Percentiles rank a stretch among this genome's conserved stretches.
These are phyloP conservation scores for Didymella segeticola DNA, from an alignment of 2,329 filamentous ascomycete species.

Conservation along the genomic window DNA sequence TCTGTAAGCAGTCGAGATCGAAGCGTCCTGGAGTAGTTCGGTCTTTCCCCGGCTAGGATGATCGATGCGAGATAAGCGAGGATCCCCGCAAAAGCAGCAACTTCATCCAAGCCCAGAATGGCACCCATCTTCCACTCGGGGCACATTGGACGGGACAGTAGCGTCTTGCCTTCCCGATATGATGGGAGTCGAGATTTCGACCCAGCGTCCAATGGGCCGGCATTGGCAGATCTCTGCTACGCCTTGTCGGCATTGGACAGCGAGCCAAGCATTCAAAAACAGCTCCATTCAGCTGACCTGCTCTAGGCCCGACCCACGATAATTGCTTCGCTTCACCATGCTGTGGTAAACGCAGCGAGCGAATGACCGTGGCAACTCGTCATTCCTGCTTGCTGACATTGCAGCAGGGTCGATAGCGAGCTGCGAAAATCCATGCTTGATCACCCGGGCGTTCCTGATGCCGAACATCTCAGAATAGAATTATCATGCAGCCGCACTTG, in stretches of 20 bases:
- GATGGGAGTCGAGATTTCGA: not conserved
- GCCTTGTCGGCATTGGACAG: not conserved
- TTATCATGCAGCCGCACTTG: constrained; percentile 5
- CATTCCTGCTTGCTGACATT: constrained; percentile 1
- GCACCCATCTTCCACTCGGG: not conserved
- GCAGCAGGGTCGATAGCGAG: not conserved
- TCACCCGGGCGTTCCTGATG: not conserved
- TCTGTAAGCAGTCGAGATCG: not conserved
- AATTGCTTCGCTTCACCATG: constrained; percentile 16
- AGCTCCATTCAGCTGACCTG: constrained; percentile 23
- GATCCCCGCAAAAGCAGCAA: constrained; percentile 8
- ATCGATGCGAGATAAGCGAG: constrained; percentile 10
- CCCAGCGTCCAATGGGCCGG: not conserved
- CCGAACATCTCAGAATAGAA: constrained; percentile 14
- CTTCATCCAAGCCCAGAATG: constrained; percentile 6
- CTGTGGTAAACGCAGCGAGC: constrained; percentile 3
- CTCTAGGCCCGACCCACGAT: constrained; percentile 26
- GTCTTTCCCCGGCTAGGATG: not conserved
- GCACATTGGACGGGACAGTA: not conserved
- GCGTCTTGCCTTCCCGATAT: not conserved
- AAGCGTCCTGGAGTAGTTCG: not conserved
- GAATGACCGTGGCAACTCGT: not conserved
- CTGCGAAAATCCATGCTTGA: constrained; percentile 3
- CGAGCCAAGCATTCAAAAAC: not conserved
- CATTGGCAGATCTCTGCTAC: not conserved